Evolutionary conservation across 495 filamentous ascomycete species (phyloP).

Genomic region (Bacidia rubella): DNA sequence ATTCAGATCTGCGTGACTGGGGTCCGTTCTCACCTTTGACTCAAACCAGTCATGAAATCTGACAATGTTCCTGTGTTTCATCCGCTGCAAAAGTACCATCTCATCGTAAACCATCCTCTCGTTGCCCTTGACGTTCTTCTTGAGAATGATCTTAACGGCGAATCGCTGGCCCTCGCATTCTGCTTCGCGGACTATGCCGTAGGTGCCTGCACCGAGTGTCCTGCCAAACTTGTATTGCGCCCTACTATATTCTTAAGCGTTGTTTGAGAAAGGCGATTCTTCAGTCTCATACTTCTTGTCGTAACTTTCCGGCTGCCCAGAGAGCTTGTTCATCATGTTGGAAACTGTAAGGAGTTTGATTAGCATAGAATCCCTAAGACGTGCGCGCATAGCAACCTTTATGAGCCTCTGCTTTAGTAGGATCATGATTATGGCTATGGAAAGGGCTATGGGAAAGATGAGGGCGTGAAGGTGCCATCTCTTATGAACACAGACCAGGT

Average conservation of each 20-base stretch:
- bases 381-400: neutral
- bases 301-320: conserved; percentile 94
- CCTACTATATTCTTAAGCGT: conserved; percentile 30
- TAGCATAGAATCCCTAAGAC: conserved; percentile 16
- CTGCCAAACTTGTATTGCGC: conserved; percentile 80
- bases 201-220: conserved; percentile 92
- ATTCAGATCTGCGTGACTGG: too few relatives aligned
- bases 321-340: conserved; percentile 92
- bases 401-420: neutral
- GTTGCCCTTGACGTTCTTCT: conserved; percentile 97
- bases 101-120: conserved; percentile 99
- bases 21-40: conserved; percentile 44
- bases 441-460: neutral
- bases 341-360: conserved; percentile 39
- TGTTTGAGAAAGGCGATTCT: neutral
- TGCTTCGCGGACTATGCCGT: conserved; percentile 95
- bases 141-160: conserved; percentile 97
- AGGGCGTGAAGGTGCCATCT: too few relatives aligned
- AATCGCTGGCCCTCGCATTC: conserved; percentile 71
- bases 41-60: conserved; percentile 99
- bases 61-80: conserved; percentile 94
- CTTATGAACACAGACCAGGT: too few relatives aligned
- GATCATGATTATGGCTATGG: neutral
- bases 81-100: conserved; percentile 74
- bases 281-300: conserved; percentile 67